Base-by-base conservation (phyloP, 495 filamentous ascomycete species). In the Aspergillus conjunctus region DNA sequence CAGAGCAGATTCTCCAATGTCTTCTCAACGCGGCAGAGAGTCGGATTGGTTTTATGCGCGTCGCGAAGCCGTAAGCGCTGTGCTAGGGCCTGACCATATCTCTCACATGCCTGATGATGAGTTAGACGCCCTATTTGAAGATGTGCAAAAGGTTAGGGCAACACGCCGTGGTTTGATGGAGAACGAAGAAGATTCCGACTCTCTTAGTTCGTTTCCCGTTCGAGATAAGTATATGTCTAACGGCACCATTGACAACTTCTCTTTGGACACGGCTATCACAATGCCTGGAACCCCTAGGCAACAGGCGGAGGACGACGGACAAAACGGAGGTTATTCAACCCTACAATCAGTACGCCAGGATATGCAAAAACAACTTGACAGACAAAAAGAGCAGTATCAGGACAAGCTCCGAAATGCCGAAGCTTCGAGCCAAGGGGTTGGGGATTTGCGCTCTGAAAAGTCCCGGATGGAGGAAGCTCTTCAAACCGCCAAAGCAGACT, bases 151-250 rank as follows among this genome's bases (percentile, higher is more conserved):
- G 52, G 91, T 89, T 2, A 83, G 92, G 68, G 93, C 91, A 8
- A 89, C 87, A 49, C 87, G 94, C 41, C 91, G 90, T 62, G 89
- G 86, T 14, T 74, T 85, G 22, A 70, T 75, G 22, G 91, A 94
- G 30, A 82, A 85, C 37, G 91, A 97, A 50, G 91, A 97, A 54
- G 94, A 97, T 70, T 83, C 87, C 54, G 94, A 97, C 65, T 97
- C 93, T 0, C 85, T 91, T 21, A 89, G 88, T 32, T 96, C 92
- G 9, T 96, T 92, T 71, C 89, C 91, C 2, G 80, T 93, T 31
- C 83, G 94, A 46, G 94, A 99, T 60, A 99, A 99, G 68, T 97
- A 98, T 72, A 87, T 95, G 81, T 97, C 92, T 4, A 94, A 89
- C 68, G 92, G 92, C 14, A 99, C 95, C 4, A 81, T 97, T 41